A percentile compares a stretch with the other conserved stretches of the same genome.
Evolutionary conservation across 1,139 yeast species (phyloP).

Genomic region (Taphrina confusa): DNA sequence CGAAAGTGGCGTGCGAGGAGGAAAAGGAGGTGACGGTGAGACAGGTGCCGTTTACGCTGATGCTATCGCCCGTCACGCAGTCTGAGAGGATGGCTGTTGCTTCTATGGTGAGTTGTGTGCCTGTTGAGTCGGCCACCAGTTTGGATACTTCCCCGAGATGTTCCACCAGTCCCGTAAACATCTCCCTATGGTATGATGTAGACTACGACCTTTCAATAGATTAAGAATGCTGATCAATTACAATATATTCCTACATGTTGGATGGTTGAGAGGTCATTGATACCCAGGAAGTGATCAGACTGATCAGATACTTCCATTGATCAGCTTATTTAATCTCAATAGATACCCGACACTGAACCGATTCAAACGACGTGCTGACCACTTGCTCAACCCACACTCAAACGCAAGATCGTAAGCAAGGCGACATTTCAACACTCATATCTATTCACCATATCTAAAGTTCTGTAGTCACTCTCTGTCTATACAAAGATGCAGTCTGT

Average conservation of each 20-base stretch:
- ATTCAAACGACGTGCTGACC: constrained; percentile 7
- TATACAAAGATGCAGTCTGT: constrained; percentile 19
- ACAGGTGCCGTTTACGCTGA: constrained; percentile 79
- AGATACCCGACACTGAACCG: not conserved
- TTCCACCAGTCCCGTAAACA: constrained; percentile 97
- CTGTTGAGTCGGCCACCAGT: constrained; percentile 70
- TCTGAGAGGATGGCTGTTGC: constrained; percentile 68
- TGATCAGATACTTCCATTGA: constrained; percentile 1
- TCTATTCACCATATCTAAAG: not conserved
- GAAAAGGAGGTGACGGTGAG: constrained; percentile 86
- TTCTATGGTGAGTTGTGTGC: constrained; percentile 70
- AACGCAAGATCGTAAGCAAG: constrained; percentile 15
- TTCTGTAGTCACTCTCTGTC: not conserved
- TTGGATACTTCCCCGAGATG: constrained; percentile 66
- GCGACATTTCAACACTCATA: not conserved
- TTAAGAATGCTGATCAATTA: too few species aligned
- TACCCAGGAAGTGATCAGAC: too few species aligned
- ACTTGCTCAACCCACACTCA: not conserved
- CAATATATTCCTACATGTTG: too few species aligned
- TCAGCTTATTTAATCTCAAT: constrained; percentile 12
- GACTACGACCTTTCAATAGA: too few species aligned
- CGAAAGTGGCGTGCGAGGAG: constrained; percentile 69
- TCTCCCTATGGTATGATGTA: too few species aligned
- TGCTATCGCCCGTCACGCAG: constrained; percentile 90
- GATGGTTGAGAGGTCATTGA: too few species aligned